These are phyloP conservation scores for Alternaria rosae DNA, from an alignment of 2,329 filamentous ascomycete genomes.

Conservation along the genomic window DNA sequence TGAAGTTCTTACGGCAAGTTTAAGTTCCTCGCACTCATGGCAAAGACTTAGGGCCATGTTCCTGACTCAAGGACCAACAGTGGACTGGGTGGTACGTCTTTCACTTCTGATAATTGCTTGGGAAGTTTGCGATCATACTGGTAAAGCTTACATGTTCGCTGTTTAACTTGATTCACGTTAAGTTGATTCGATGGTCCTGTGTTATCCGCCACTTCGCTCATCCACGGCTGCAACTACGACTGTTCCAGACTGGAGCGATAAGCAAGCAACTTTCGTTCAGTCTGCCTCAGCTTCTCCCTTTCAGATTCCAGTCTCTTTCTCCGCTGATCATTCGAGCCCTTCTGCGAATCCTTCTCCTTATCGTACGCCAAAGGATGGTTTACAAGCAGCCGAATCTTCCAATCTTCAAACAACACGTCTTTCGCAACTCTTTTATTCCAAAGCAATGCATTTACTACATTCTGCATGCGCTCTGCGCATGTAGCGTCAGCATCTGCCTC, in stretches of 20 bases:
- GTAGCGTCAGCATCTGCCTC: not conserved
- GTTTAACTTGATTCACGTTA: not conserved
- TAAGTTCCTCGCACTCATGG: not conserved
- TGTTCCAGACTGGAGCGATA: not conserved
- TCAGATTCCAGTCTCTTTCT: constrained; percentile 5
- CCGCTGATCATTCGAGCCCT: constrained; percentile 3
- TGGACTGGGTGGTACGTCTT: not conserved
- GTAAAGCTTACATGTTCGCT: not conserved
- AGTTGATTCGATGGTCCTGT: not conserved
- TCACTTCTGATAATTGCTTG: not conserved
- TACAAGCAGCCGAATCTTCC: constrained; percentile 4
- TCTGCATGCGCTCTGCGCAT: not conserved
- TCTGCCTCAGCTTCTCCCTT: not conserved
- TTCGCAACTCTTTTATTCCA: constrained; percentile 3
- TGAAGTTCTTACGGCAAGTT: not conserved
- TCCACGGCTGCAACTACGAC: not conserved
- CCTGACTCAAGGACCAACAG: not conserved
- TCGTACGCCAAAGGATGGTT: constrained; percentile 3
- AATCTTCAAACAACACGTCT: constrained; percentile 1
- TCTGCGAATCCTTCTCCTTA: constrained; percentile 5
- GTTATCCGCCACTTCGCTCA: not conserved
- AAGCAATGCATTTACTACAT: not conserved
- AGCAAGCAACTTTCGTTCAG: constrained; percentile 1
- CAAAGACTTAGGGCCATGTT: not conserved
- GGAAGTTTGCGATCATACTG: not conserved